Evolutionary conservation across 164 flowering plant genomes (phyloP).

Genomic region (Sedum album): DNA sequence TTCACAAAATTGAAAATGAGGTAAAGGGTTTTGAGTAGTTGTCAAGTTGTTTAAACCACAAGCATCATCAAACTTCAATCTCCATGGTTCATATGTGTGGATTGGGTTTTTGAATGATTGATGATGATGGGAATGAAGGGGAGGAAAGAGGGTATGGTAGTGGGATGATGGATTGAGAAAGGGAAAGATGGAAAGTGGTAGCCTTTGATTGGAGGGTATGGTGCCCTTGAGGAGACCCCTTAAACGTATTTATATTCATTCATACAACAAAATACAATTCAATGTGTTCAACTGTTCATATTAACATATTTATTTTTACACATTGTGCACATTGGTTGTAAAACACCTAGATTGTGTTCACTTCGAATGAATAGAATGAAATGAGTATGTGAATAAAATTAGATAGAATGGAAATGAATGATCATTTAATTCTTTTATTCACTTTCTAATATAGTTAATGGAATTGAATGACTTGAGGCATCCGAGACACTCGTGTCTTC

Average conservation of each 20-base stretch:
- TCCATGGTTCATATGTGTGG: not conserved
- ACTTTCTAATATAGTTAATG: too few relatives aligned
- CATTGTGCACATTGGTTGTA: not conserved
- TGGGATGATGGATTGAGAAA: conserved; percentile 3
- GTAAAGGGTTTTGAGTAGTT: not conserved
- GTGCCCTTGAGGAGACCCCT: conserved; percentile 10
- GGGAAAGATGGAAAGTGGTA: conserved; percentile 25
- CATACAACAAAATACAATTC: not conserved
- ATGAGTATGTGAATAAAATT: too few relatives aligned
- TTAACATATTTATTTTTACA: not conserved
- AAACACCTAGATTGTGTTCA: too few relatives aligned
- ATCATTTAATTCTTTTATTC: too few relatives aligned
- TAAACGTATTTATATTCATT: conserved; percentile 20
- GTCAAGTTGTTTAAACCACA: too few relatives aligned
- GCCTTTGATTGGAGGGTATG: conserved; percentile 39
- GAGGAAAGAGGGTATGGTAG: not conserved
- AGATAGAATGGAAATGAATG: too few relatives aligned
- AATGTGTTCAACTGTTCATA: not conserved
- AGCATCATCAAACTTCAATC: too few relatives aligned
- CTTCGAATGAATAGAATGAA: too few relatives aligned
- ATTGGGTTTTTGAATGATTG: conserved; percentile 1
- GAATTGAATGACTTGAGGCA: too few relatives aligned
- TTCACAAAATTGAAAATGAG: not conserved
- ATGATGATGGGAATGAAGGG: not conserved
- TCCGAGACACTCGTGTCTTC: too few relatives aligned